Evolutionary conservation across 2,329 filamentous ascomycete species (phyloP).

Genomic region (Ophidiomyces ophidiicola): DNA sequence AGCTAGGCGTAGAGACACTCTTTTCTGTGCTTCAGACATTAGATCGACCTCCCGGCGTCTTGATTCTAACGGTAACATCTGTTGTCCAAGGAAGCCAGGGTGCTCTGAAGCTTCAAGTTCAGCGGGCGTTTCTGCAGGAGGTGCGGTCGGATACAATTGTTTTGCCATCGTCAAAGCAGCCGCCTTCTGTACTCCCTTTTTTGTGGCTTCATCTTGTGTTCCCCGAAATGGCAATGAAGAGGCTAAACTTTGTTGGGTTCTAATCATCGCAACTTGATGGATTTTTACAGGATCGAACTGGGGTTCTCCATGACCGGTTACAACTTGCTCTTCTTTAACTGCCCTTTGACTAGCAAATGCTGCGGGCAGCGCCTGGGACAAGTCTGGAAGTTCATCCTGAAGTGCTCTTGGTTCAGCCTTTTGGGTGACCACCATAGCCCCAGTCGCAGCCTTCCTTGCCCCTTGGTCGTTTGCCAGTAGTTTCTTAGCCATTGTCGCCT

Average conservation of each 20-base stretch:
- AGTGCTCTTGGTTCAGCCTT: slow-evolving; percentile 47
- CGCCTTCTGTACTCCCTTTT: slow-evolving; percentile 57
- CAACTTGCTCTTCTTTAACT: slow-evolving; percentile 28
- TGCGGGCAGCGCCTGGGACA: slow-evolving; percentile 58
- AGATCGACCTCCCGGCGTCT: slow-evolving; percentile 31
- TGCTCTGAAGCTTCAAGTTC: slow-evolving; percentile 34
- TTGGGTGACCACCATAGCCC: slow-evolving; percentile 50
- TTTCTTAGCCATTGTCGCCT: slow-evolving; percentile 35
- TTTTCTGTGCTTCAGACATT: slow-evolving; percentile 31
- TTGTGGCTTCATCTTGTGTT: slow-evolving; percentile 59
- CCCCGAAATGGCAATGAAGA: slow-evolving; percentile 56
- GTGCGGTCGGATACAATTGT: slow-evolving; percentile 57
- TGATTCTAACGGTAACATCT: slow-evolving; percentile 16
- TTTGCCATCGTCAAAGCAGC: slow-evolving; percentile 76
- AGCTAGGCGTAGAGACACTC: slow-evolving; percentile 54
- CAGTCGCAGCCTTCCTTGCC: slow-evolving; percentile 60
- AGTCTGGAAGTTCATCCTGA: slow-evolving; percentile 43
- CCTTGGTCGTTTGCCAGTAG: slow-evolving; percentile 44
- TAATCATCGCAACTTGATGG: slow-evolving; percentile 51
- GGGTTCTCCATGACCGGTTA: slow-evolving; percentile 30
- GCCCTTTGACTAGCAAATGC: slow-evolving; percentile 53
- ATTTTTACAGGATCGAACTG: slow-evolving; percentile 43
- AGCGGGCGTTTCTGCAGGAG: slow-evolving; percentile 43
- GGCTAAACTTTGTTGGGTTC: slow-evolving; percentile 61
- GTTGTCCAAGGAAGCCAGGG: slow-evolving; percentile 11